Evolutionary conservation across 2,329 filamentous ascomycete genomes (phyloP), one percentile per base, ranked within the genome.

Genomic region (Grosmannia serpens): DNA sequence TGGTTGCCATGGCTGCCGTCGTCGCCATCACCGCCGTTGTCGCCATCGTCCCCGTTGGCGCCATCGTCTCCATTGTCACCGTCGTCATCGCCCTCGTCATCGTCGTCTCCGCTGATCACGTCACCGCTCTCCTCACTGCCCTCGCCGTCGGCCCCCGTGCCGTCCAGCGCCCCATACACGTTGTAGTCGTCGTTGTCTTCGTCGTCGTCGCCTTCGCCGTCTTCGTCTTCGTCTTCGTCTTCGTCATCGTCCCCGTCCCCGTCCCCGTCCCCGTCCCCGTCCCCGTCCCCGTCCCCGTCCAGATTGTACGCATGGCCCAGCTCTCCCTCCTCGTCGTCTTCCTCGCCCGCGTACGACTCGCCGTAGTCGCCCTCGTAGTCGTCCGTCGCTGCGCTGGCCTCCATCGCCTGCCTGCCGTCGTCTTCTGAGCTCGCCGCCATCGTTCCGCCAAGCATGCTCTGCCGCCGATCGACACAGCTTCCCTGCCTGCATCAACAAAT

Each of bases 61-160:
- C 15, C 33, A 11, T 35, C 33, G 15, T 69, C 68, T 8, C 63
- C 64, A 35, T 64, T 63, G 35, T 64, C 64, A 50, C 71, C 70
- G 51, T 71, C 68, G 49, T 66, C 68, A 7, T 54, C 44, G 31
- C 33, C 56, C 10, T 54, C 52, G 54, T 62, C 29, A 35, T 38
- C 62, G 51, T 64, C 62, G 20, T 24, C 9, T 10, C 22, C 44
- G 44, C 44, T 47, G n/a, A 47, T 24, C 44, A 22, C 11, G 44
- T 47, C 44, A 2, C 20, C 20, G 26, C 70, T 67, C 50, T 67
- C 67, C 53, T 53, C 53, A 44, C 61, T 35, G 51, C 38, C 58
- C 29, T 59, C 59, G 46, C 64, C 63, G 53, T 62, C 62, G 49
- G 65, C 64, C 9, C 70, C 71, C 55, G 69, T 70, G n/a, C 71